These are phyloP conservation scores for Chalciporus pseudorubinellus DNA, from an alignment of 768 basidiomycete genomes.

Conservation along the genomic window DNA sequence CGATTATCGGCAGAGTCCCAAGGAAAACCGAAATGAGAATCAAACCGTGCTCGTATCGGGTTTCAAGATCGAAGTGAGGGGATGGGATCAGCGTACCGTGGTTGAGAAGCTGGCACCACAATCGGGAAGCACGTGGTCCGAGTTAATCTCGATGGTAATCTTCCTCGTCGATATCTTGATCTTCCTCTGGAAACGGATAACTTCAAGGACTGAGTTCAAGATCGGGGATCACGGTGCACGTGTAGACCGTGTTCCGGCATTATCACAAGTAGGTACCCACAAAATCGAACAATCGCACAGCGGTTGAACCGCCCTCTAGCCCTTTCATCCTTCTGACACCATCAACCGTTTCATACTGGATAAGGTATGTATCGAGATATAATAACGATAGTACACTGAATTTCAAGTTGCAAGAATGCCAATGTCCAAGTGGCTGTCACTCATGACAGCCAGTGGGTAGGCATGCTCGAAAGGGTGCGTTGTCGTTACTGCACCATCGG, in stretches of 20 bases:
- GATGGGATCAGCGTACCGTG: neutral
- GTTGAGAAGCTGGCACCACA: neutral
- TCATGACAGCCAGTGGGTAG: slow-evolving; percentile 10
- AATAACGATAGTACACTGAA: neutral
- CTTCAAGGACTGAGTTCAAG: neutral
- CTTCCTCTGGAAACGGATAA: neutral
- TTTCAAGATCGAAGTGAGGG: slow-evolving; percentile 7
- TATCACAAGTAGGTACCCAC: slow-evolving; percentile 2
- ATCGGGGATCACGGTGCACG: neutral
- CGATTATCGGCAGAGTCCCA: neutral
- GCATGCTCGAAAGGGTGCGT: slow-evolving; percentile 4
- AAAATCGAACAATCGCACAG: too few relatives aligned
- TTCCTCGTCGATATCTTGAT: neutral
- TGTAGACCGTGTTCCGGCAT: neutral
- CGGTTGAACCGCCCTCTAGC: neutral
- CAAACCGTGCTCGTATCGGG: slow-evolving; percentile 12
- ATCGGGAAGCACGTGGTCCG: neutral
- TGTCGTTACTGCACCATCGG: neutral
- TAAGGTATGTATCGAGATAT: neutral
- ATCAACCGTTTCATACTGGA: slow-evolving; percentile 11
- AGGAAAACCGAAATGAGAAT: neutral
- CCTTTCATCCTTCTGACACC: slow-evolving; percentile 2
- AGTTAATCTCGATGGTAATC: neutral
- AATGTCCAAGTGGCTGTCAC: slow-evolving; percentile 4
- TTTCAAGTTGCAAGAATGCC: neutral